A percentile compares a stretch with the other conserved stretches of the same genome.
Evolutionary conservation across 768 basidiomycete species (phyloP).

Genomic region (Myochromella boudieri): DNA sequence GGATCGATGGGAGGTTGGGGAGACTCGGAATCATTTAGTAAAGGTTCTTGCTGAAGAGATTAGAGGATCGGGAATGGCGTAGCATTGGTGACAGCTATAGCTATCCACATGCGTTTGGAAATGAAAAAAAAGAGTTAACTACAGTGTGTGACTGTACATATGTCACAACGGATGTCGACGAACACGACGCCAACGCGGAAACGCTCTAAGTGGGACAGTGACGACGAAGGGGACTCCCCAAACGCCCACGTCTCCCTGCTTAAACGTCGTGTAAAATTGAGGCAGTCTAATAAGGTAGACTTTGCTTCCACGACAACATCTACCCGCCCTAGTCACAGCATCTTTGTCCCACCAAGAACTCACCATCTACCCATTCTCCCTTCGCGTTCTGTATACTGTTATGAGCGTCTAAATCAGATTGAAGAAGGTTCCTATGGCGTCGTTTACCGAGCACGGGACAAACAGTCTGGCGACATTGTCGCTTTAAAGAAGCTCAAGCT

Average conservation of each 20-base stretch:
- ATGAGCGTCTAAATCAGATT: slow-evolving; percentile 94
- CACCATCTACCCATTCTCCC: slow-evolving; percentile 78
- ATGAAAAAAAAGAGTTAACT: background rate
- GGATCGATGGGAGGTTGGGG: slow-evolving; percentile 48
- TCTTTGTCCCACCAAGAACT: slow-evolving; percentile 74
- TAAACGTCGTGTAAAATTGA: slow-evolving; percentile 58
- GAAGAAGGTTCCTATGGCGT: slow-evolving; percentile 99
- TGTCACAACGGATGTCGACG: slow-evolving; percentile 23
- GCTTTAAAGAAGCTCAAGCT: slow-evolving; percentile 98
- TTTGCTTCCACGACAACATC: slow-evolving; percentile 17
- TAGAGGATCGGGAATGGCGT: slow-evolving; percentile 26
- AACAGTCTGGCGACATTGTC: slow-evolving; percentile 92
- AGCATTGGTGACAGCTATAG: background rate
- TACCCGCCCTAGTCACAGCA: slow-evolving; percentile 49
- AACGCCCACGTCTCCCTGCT: slow-evolving; percentile 35
- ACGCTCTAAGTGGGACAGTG: slow-evolving; percentile 76
- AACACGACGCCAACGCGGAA: slow-evolving; percentile 59
- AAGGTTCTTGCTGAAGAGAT: slow-evolving; percentile 68
- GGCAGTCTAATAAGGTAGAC: slow-evolving; percentile 19
- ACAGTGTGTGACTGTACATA: slow-evolving; percentile 5
- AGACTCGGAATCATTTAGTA: slow-evolving; percentile 50
- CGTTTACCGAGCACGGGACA: slow-evolving; percentile 95
- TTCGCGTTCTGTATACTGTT: slow-evolving; percentile 91
- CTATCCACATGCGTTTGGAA: too few relatives aligned
- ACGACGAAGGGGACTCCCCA: slow-evolving; percentile 32